Conservation (phyloP, 108 stramenopile species). For the Fragilaria crotonensis region DNA sequence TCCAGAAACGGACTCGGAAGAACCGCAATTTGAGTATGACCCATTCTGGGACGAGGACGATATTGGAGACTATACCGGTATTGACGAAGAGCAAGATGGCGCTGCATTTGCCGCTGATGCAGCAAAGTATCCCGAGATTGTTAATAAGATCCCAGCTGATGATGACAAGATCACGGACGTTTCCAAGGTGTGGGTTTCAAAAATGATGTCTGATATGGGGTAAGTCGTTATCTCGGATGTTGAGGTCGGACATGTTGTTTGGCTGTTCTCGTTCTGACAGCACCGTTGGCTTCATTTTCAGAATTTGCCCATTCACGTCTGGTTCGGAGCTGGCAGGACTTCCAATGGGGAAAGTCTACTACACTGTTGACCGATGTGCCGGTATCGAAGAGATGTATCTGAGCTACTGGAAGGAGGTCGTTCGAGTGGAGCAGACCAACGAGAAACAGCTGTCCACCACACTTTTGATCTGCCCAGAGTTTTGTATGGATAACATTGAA, state of each 20-base stretch:
- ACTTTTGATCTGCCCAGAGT: constrained; percentile 80
- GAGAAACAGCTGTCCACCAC: constrained; percentile 80
- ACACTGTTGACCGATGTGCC: constrained; percentile 60
- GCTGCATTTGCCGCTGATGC: constrained; percentile 14
- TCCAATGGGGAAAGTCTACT: constrained; percentile 84
- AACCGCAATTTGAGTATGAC: constrained; percentile 64
- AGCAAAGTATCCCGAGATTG: constrained; percentile 47
- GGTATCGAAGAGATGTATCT: constrained; percentile 86
- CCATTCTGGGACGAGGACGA: constrained; percentile 85
- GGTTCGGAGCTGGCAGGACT: constrained; percentile 75
- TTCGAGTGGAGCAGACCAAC: constrained; percentile 47
- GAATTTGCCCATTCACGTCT: constrained; percentile 90
- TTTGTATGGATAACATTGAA: constrained; percentile 83
- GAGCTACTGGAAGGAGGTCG: constrained; percentile 87
- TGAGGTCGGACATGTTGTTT: no score
- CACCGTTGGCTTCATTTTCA: no score
- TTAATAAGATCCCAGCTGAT: constrained; percentile 50
- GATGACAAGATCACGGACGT: constrained; percentile 55
- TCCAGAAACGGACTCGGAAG: constrained; percentile 33
- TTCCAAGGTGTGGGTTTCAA: constrained; percentile 63
- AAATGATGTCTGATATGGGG: constrained; percentile 90
- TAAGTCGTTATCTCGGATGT: no score
- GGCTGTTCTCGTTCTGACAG: no score
- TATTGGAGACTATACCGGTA: constrained; percentile 62
- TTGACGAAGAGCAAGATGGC: constrained; percentile 43